These are phyloP conservation scores for Pichia kudriavzevii DNA, from an alignment of 1,139 yeast genomes.

Conservation along the genomic window DNA sequence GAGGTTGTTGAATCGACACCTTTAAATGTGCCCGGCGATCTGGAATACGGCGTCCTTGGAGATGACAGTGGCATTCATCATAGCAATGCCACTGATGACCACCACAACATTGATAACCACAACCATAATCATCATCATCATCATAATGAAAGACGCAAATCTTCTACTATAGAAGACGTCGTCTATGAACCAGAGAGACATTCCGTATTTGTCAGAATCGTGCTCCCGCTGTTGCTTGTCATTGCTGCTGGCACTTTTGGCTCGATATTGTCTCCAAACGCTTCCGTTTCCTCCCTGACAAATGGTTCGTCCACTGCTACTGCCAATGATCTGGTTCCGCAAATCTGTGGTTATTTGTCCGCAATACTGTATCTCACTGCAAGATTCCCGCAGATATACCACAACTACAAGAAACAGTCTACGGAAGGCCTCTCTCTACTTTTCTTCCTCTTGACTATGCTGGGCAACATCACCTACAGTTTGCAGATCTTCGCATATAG, in stretches of 20 bases:
- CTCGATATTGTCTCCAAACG: conserved; percentile 41
- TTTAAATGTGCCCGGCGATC: conserved; percentile 10
- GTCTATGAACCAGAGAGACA: conserved; percentile 29
- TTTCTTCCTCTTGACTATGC: conserved; percentile 65
- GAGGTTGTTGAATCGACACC: conserved; percentile 16
- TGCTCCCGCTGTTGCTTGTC: conserved; percentile 60
- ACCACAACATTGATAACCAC: conserved; percentile 1
- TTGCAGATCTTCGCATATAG: conserved; percentile 65
- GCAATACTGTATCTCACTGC: conserved; percentile 70
- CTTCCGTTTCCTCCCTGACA: conserved; percentile 7
- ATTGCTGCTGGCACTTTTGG: conserved; percentile 60
- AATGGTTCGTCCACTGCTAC: conserved; percentile 7
- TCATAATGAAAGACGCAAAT: conserved; percentile 19
- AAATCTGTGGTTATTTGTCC: conserved; percentile 62
- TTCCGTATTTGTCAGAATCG: conserved; percentile 42
- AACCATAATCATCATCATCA: conserved; percentile 6
- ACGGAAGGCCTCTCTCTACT: conserved; percentile 69
- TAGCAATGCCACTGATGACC: not conserved
- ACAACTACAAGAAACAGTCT: conserved; percentile 59
- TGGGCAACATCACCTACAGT: conserved; percentile 74
- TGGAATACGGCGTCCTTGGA: conserved; percentile 1
- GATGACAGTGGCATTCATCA: not conserved
- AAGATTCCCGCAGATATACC: conserved; percentile 70
- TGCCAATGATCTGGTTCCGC: conserved; percentile 35
- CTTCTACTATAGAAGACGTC: conserved; percentile 27